Evolutionary conservation across 2,329 filamentous ascomycete species (phyloP).

Genomic region (Hypoxylon sp.): DNA sequence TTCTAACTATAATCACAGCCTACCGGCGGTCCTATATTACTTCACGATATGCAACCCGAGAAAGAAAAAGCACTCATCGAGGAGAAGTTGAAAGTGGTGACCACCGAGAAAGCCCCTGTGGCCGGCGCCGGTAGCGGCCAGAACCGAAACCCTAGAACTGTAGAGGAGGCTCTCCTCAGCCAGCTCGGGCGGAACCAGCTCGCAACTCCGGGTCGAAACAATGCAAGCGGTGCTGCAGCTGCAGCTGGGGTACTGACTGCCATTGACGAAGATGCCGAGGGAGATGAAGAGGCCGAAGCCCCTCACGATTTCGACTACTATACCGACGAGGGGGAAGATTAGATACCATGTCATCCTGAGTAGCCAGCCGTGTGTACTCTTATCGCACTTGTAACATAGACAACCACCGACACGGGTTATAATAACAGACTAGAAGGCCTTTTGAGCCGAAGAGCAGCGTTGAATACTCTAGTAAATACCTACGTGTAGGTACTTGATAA

Average conservation of each 20-base stretch:
- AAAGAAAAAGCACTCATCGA: slow-evolving; percentile 87
- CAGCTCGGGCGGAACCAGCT: slow-evolving; percentile 50
- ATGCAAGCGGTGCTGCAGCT: slow-evolving; percentile 72
- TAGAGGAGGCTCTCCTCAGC: slow-evolving; percentile 55
- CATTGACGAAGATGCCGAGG: slow-evolving; percentile 87
- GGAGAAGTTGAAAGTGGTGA: slow-evolving; percentile 89
- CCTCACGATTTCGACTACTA: slow-evolving; percentile 86
- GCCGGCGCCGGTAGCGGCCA: slow-evolving; percentile 56
- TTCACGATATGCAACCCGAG: slow-evolving; percentile 84
- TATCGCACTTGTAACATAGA: slow-evolving; percentile 39
- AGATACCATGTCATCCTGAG: slow-evolving; percentile 7
- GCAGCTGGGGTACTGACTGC: slow-evolving; percentile 87
- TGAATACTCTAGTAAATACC: background rate
- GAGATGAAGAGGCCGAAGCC: slow-evolving; percentile 77
- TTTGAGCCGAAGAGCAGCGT: background rate
- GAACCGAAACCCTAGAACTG: slow-evolving; percentile 51
- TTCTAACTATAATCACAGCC: slow-evolving; percentile 72
- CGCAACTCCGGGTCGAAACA: slow-evolving; percentile 44
- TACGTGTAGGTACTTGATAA: background rate
- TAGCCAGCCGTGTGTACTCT: slow-evolving; percentile 24
- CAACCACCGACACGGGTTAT: slow-evolving; percentile 6
- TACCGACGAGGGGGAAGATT: slow-evolving; percentile 72
- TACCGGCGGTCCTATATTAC: slow-evolving; percentile 92
- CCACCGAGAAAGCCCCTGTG: slow-evolving; percentile 73
- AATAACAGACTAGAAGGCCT: slow-evolving; percentile 18